A percentile compares a stretch with the other conserved stretches of the same genome.
Evolutionary conservation across 2,329 filamentous ascomycete species (phyloP).

Genomic region (Fusarium domesticum): DNA sequence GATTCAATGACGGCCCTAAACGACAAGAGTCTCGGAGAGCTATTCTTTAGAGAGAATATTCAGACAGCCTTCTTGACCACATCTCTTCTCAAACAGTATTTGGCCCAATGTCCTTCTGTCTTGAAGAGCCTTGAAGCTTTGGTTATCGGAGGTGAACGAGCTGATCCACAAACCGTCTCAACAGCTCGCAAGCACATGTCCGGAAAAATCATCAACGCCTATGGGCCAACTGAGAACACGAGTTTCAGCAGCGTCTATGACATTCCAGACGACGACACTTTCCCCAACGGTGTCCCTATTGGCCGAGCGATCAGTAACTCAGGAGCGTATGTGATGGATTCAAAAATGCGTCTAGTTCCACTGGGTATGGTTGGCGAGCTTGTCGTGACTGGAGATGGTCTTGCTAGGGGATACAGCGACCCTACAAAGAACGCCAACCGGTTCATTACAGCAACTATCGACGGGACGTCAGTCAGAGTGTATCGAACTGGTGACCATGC

Average conservation of each 20-base stretch:
- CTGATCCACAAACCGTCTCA: constrained; percentile 7
- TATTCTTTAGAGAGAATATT: constrained; percentile 13
- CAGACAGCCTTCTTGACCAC: constrained; percentile 10
- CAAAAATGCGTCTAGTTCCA: constrained; percentile 20
- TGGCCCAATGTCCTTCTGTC: constrained; percentile 7
- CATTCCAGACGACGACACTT: constrained; percentile 1
- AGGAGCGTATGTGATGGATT: constrained; percentile 25
- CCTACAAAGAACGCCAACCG: constrained; percentile 5
- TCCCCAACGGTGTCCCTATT: constrained; percentile 18
- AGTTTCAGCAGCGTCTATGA: constrained; percentile 6
- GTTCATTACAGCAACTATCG: constrained; percentile 12
- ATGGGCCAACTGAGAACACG: constrained; percentile 23
- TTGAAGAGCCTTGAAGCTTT: constrained; percentile 6
- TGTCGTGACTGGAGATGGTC: constrained; percentile 25
- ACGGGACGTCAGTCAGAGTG: background rate
- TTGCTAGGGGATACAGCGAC: constrained; percentile 18
- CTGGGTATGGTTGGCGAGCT: constrained; percentile 29
- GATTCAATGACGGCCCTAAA: constrained; percentile 8
- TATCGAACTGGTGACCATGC: constrained; percentile 27
- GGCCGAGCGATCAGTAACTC: constrained; percentile 21
- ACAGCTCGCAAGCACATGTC: background rate
- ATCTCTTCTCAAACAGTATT: constrained; percentile 20
- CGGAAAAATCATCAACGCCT: constrained; percentile 8
- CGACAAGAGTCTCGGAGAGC: background rate
- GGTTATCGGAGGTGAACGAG: constrained; percentile 19